Evolutionary conservation across 179 eudicot genomes (phyloP), one percentile per base, ranked within the genome.

Genomic region (Drosera spatulata): DNA sequence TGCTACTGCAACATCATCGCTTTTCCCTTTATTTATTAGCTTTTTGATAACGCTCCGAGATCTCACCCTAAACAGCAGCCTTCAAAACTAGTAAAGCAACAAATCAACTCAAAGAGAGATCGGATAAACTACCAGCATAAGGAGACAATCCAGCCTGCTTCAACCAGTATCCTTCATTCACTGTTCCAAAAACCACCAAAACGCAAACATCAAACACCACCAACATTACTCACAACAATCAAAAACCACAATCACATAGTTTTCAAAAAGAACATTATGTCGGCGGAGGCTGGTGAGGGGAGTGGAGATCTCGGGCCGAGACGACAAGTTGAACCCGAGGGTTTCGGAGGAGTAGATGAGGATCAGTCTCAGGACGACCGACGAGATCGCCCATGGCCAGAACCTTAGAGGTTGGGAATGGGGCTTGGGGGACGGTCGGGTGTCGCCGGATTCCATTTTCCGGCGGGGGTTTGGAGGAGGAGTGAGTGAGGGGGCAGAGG

Each of bases 101-200:
- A 22, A 22, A 22, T 40, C 3, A 40, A 47, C 52, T 11, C 48
- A 7, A 41, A 41, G 37, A 6, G 12, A 58, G 8, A 14, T 5
- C 42, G 37, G 41, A 15, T 1, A 3, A 3, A n/a, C 41, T 2
- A 91, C 98, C 98, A 53, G 89, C 85, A 72, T 91, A 91, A 3
- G 98, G 96, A 49, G 98, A 91, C 43, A 88, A 74, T 2, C 89
- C 88, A 0, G 83, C 79, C 67, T 85, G 81, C 69, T 83, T 91
- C 58, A 91, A 71, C 97, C 97, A 91, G 76, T 85, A 88, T 13
- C 91, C 97, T 69, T 91, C 97, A 51, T 96, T 88, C 78, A 91
- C 97, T 88, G 65, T 66, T 75, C 22, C 13, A 39, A 61, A 59
- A 7, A 51, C 11, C 22, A 0, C 42, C 43, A 42, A 40, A 57